Evolutionary conservation across 805 yeast species (phyloP).

Genomic region (Saturnispora sanitii): DNA sequence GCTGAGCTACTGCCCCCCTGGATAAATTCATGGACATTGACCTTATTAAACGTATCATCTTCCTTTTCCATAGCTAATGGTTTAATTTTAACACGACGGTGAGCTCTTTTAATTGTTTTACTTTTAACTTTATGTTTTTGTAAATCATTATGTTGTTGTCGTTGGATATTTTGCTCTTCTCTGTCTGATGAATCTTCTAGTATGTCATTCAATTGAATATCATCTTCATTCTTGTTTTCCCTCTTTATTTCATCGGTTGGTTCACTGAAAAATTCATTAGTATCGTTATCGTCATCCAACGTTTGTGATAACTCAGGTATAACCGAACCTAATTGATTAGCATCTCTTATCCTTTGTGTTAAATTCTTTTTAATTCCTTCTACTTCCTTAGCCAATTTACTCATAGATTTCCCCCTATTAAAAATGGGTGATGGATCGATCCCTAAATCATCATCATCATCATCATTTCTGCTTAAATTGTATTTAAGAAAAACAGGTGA

Average conservation of each 20-base stretch:
- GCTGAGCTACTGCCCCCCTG: slow-evolving; percentile 11
- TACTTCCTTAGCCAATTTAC: slow-evolving; percentile 1
- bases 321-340: too few relatives aligned
- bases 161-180: neutral
- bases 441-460: neutral
- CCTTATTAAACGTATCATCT: slow-evolving; percentile 27
- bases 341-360: slow-evolving; percentile 11
- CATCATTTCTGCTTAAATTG: neutral
- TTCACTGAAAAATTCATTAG: too few relatives aligned
- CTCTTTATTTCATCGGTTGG: too few relatives aligned
- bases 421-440: slow-evolving; percentile 4
- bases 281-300: neutral
- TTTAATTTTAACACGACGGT: slow-evolving; percentile 40
- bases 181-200: slow-evolving; percentile 1
- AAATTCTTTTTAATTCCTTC: slow-evolving; percentile 24
- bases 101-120: slow-evolving; percentile 43
- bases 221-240: too few relatives aligned
- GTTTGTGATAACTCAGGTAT: neutral
- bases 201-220: neutral
- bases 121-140: neutral
- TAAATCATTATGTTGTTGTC: neutral
- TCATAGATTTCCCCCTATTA: neutral
- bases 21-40: slow-evolving; percentile 36
- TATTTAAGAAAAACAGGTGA: neutral
- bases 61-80: slow-evolving; percentile 24